Evolutionary conservation across 371 early-diverging fungal species (phyloP), one percentile per base, ranked within the genome.

Genomic region (Mucor piriformis): DNA sequence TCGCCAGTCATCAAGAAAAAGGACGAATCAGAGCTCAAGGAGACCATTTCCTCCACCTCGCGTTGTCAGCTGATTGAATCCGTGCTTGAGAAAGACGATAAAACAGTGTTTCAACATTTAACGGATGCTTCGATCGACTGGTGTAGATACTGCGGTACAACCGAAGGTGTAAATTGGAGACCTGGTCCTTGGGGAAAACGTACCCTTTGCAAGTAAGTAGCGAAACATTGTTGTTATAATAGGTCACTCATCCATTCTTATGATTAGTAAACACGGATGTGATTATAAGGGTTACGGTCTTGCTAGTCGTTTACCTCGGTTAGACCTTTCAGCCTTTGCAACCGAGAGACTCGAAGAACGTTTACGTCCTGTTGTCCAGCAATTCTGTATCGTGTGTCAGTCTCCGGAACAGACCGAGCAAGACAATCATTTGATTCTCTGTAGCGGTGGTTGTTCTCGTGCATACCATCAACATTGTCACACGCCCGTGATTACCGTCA

Each of bases 211-310:
- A 88, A 88, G 82, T 83, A 69, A 57, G 69, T 60, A 32, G 4
- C 10, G 12, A 11, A 40, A 5, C 10, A 56, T 40, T n/a, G 4
- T 2, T 32, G 32, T 29, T 5, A 13, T 49, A 15, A 21, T 21
- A 44, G 6, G 23, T 23, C 6, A 16, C 32, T 16, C 16, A 16
- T 23, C 2, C 21, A 40, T 44, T 32, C n/a, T n/a, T n/a, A n/a
- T n/a, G n/a, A n/a, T n/a, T 64, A 84, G 81, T 74, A 92, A 92
- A 74, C 93, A 93, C 65, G 93, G 93, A 27, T 93, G 93, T 63
- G 91, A 91, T 76, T 93, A 91, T 70, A 91, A 92, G 72, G 93
- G 93, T 23, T 93, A 92, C 60, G 93, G 93, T n/a, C 85, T 92
- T 44, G 89, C 90, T 2, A 88, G 88, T 64, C 88, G 88, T 61